These are phyloP conservation scores for Vittaforma corneae DNA, from an alignment of 371 early-diverging fungal species.

Conservation along the genomic window DNA sequence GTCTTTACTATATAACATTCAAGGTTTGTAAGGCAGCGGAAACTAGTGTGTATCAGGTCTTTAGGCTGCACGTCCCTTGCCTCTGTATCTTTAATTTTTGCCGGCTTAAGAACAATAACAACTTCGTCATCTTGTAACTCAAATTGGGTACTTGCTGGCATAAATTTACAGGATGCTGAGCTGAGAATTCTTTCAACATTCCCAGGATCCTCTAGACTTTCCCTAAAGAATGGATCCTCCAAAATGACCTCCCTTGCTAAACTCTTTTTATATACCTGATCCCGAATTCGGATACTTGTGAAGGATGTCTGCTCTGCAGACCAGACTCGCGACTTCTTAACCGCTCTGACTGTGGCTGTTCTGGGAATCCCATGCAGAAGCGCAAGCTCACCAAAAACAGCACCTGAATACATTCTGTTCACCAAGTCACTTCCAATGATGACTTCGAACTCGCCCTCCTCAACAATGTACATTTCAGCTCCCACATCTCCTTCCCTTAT, in stretches of 20 bases:
- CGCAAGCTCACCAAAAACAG: slow-evolving; percentile 82
- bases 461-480: slow-evolving; percentile 89
- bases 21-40: no score
- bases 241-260: slow-evolving; percentile 16
- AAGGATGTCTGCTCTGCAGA: slow-evolving; percentile 60
- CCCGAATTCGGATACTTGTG: slow-evolving; percentile 42
- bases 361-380: slow-evolving; percentile 83
- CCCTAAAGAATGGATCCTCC: background rate
- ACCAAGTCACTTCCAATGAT: slow-evolving; percentile 61
- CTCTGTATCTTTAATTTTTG: no score
- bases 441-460: slow-evolving; percentile 80
- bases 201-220: background rate
- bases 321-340: slow-evolving; percentile 73
- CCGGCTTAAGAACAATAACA: no score
- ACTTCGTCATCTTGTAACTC: no score
- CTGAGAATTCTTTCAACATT: no score
- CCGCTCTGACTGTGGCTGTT: slow-evolving; percentile 73
- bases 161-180: no score
- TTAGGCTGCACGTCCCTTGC: no score
- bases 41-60: no score
- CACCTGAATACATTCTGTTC: slow-evolving; percentile 45
- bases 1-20: no score
- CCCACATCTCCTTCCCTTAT: slow-evolving; percentile 87
- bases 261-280: slow-evolving; percentile 38
- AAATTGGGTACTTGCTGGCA: no score